Evolutionary conservation across 2,329 filamentous ascomycete genomes (phyloP).

Genomic region (Aspergillus persii): DNA sequence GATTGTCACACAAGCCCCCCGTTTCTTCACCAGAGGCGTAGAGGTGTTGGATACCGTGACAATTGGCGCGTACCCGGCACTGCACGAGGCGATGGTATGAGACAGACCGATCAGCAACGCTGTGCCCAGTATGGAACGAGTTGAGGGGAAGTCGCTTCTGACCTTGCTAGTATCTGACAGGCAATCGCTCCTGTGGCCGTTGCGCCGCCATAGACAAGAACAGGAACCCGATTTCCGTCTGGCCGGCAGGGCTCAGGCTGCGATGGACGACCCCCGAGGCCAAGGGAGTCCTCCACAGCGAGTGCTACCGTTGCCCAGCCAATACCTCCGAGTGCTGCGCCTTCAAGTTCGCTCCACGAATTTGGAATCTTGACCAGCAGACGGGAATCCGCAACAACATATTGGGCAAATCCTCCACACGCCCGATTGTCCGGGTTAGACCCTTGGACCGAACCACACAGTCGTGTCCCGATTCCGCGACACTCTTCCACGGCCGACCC

Average conservation of each 20-base stretch:
- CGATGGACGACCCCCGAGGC: not conserved
- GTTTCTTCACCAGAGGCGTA: conserved; percentile 6
- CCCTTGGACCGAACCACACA: conserved; percentile 38
- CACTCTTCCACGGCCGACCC: conserved; percentile 12
- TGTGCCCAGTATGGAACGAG: too few species aligned
- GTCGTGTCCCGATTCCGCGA: conserved; percentile 34
- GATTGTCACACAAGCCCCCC: not conserved
- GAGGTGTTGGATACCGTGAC: conserved; percentile 1
- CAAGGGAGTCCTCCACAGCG: not conserved
- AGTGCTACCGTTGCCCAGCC: not conserved
- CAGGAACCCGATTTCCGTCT: not conserved
- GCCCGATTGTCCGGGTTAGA: conserved; percentile 18
- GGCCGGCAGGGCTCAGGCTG: not conserved
- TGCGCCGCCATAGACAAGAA: conserved; percentile 2
- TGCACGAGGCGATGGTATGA: conserved; percentile 1
- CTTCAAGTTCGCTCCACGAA: not conserved
- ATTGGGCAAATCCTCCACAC: conserved; percentile 4
- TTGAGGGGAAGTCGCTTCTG: too few species aligned
- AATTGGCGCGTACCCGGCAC: too few species aligned
- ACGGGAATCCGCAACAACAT: not conserved
- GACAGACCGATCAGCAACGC: not conserved
- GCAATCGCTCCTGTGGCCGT: conserved; percentile 5
- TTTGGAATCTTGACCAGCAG: not conserved
- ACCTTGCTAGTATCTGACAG: not conserved
- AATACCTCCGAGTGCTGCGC: not conserved